Conservation (phyloP, 1,139 yeast species). For the Scheffersomyces quercinus region DNA sequence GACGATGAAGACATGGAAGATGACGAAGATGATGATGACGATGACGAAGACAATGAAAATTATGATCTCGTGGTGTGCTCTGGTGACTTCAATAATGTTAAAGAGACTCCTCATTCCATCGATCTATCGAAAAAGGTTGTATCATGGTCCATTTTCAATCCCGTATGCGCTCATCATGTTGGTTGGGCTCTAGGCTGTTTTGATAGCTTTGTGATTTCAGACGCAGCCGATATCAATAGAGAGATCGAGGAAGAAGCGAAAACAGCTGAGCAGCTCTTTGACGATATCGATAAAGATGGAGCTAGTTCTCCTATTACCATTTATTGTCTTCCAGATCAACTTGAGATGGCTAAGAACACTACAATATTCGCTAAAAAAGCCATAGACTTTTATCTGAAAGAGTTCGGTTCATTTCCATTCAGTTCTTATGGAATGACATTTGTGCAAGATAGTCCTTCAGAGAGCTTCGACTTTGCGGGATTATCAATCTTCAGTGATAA, state of each 20-base stretch:
- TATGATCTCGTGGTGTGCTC: constrained; percentile 71
- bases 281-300: constrained; percentile 34
- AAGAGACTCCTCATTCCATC: constrained; percentile 48
- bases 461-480: constrained; percentile 71
- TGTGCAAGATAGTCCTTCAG: constrained; percentile 57
- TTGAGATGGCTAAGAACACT: constrained; percentile 66
- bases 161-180: constrained; percentile 92
- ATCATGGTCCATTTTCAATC: constrained; percentile 78
- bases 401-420: constrained; percentile 92
- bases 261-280: constrained; percentile 40
- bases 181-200: constrained; percentile 97
- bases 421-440: constrained; percentile 78
- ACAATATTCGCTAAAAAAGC: constrained; percentile 77
- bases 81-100: constrained; percentile 61
- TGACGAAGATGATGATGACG: constrained; percentile 33
- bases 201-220: constrained; percentile 54
- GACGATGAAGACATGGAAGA: constrained; percentile 9
- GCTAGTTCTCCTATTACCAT: constrained; percentile 54
- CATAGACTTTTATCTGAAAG: constrained; percentile 79
- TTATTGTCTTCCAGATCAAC: constrained; percentile 58
- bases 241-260: constrained; percentile 41
- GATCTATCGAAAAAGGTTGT: constrained; percentile 76
- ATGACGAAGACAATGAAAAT: constrained; percentile 51
- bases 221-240: constrained; percentile 28
- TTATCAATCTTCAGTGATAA: constrained; percentile 65